Evolutionary conservation across 2,329 filamentous ascomycete genomes (phyloP).

Genomic region (Scytalidium lignicola): DNA sequence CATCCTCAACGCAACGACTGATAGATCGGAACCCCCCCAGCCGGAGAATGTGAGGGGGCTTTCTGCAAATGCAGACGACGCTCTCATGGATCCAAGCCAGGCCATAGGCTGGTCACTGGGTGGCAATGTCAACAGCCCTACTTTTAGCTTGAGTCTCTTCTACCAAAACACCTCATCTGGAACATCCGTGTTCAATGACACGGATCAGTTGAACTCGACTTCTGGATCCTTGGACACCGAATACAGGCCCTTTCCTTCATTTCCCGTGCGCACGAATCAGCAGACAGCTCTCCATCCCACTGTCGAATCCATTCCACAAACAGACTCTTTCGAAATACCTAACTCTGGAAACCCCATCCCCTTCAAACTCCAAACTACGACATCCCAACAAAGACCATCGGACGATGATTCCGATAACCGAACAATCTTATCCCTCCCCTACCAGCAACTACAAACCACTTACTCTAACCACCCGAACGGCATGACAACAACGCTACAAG

Average conservation of each 20-base stretch:
- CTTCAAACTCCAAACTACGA: constrained; percentile 38
- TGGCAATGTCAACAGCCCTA: constrained; percentile 79
- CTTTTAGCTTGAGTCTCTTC: constrained; percentile 75
- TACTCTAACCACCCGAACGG: constrained; percentile 12
- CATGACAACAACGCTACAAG: constrained; percentile 10
- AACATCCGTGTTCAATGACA: constrained; percentile 12
- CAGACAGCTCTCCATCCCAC: constrained; percentile 54
- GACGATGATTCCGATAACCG: constrained; percentile 27
- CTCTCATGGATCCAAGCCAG: constrained; percentile 43
- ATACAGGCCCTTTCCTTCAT: constrained; percentile 34
- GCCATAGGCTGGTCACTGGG: constrained; percentile 84
- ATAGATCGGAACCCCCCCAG: constrained; percentile 30
- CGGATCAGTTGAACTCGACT: constrained; percentile 30
- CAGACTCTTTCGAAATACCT: constrained; percentile 39
- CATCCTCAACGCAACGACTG: background rate
- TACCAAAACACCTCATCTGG: constrained; percentile 38
- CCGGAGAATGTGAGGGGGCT: constrained; percentile 43
- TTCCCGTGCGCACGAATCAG: constrained; percentile 55
- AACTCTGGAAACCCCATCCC: constrained; percentile 8
- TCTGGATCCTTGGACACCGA: no score
- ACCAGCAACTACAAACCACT: constrained; percentile 28
- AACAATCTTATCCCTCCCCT: constrained; percentile 26
- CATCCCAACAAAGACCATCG: constrained; percentile 19
- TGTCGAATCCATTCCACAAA: constrained; percentile 37
- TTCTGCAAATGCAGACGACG: constrained; percentile 32